phyloP scores from a whole-genome alignment of 805 yeast genomes.

The Wickerhamiella azymoides region DNA sequence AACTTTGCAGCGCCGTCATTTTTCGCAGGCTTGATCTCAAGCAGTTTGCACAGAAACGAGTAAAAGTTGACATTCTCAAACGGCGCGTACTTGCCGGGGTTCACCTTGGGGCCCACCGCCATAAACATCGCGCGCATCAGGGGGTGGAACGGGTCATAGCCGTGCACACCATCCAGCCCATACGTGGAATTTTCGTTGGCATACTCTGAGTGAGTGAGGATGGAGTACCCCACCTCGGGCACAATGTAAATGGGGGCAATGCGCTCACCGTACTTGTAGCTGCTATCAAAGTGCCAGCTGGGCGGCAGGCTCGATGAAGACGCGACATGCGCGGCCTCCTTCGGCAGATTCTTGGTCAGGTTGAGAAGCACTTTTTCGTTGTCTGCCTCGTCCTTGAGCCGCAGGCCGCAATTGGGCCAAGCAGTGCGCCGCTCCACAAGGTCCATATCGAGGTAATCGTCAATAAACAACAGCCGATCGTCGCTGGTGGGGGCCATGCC shows the following conservation, averaged over 20 bases:
- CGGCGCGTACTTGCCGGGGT: constrained; percentile 35
- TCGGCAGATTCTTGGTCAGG: not conserved
- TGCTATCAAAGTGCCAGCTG: constrained; percentile 33
- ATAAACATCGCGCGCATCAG: constrained; percentile 75
- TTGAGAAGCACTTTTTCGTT: constrained; percentile 29
- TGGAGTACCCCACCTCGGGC: constrained; percentile 68
- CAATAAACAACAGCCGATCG: constrained; percentile 53
- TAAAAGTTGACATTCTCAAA: constrained; percentile 63
- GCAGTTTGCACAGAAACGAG: constrained; percentile 55
- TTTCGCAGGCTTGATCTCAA: constrained; percentile 37
- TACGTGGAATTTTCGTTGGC: constrained; percentile 36
- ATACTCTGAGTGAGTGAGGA: constrained; percentile 49
- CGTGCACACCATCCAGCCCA: constrained; percentile 68
- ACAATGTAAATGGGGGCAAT: constrained; percentile 78
- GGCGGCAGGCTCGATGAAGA: constrained; percentile 39
- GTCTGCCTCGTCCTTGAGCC: constrained; percentile 35
- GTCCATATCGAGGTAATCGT: constrained; percentile 46
- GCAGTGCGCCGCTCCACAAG: constrained; percentile 57
- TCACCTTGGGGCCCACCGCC: constrained; percentile 70
- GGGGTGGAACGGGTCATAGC: constrained; percentile 63
- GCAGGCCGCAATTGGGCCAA: constrained; percentile 73
- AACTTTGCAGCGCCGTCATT: constrained; percentile 39
- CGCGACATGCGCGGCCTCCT: constrained; percentile 29
- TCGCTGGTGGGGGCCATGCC: constrained; percentile 85
- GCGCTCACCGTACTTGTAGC: constrained; percentile 37